These are phyloP conservation scores for Colletotrichum sp. DNA, from an alignment of 2,329 filamentous ascomycete species.

Conservation along the genomic window DNA sequence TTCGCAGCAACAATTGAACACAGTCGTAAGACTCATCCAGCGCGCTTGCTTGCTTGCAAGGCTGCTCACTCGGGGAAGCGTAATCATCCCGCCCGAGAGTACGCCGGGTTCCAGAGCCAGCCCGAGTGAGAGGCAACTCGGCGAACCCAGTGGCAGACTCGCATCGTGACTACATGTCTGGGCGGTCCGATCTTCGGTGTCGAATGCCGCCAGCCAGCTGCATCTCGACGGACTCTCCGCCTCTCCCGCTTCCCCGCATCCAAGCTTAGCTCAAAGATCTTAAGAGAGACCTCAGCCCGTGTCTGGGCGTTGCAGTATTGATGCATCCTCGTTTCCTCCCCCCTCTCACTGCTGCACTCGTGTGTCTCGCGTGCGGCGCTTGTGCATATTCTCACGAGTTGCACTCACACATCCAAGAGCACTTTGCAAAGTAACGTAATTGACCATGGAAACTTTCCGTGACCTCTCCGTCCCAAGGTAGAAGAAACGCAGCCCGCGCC, in stretches of 20 bases:
- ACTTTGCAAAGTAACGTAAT: not conserved
- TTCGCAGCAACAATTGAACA: not conserved
- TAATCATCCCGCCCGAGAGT: not conserved
- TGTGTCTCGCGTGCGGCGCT: not conserved
- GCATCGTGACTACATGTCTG: not conserved
- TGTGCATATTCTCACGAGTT: not conserved
- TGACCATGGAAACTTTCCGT: not conserved
- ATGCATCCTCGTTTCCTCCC: not conserved
- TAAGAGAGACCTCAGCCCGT: not conserved
- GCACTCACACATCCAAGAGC: not conserved
- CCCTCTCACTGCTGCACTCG: not conserved
- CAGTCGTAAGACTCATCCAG: not conserved
- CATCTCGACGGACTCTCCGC: not conserved
- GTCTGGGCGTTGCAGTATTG: not conserved
- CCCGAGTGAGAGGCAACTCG: not conserved
- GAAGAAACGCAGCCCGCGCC: constrained; percentile 1
- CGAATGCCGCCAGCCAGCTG: not conserved
- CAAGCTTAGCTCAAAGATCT: not conserved
- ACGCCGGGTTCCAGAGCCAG: not conserved
- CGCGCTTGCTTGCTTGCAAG: not conserved
- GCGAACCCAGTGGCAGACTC: not conserved
- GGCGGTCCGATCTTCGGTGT: constrained; percentile 7
- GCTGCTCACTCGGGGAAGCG: not conserved
- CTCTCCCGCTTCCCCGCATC: not conserved
- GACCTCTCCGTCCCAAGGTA: not conserved